Conservation (phyloP, 495 filamentous ascomycete species). For the Thermothielavioides terrestris region DNA sequence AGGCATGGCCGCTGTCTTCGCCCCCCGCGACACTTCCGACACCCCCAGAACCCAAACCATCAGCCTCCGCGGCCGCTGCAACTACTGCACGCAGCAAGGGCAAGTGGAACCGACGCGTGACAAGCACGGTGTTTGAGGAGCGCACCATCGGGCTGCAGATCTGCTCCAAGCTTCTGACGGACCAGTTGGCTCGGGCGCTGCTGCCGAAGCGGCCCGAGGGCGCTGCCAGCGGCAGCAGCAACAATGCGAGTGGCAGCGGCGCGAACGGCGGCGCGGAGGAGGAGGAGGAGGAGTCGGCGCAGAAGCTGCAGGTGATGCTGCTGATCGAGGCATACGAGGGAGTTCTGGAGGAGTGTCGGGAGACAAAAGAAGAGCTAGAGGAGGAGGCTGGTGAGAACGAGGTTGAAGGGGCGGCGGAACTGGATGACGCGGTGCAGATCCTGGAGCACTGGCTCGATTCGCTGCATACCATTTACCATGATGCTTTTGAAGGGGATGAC, state of each 20-base stretch:
- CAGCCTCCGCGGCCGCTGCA: background rate
- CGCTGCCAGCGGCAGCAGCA: background rate
- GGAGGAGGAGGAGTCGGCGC: slow-evolving; percentile 1
- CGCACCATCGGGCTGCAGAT: slow-evolving; percentile 13
- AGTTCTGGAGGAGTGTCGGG: slow-evolving; percentile 9
- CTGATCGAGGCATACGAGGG: slow-evolving; percentile 23
- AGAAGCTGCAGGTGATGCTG: slow-evolving; percentile 11
- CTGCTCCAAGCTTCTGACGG: slow-evolving; percentile 13
- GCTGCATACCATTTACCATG: slow-evolving; percentile 17
- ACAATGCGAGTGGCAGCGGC: background rate
- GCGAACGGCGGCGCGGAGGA: background rate
- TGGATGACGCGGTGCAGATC: background rate
- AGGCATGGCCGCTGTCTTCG: no score
- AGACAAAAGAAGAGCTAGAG: background rate
- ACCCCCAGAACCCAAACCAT: no score
- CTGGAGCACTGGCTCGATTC: slow-evolving; percentile 17
- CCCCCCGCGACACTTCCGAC: no score
- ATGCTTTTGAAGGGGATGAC: slow-evolving; percentile 6
- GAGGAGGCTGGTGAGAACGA: slow-evolving; percentile 3
- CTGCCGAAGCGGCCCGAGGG: background rate
- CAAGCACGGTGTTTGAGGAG: no score
- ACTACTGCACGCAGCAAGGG: background rate
- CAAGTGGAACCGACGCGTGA: no score
- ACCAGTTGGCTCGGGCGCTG: slow-evolving; percentile 13
- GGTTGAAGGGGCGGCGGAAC: slow-evolving; percentile 6